Evolutionary conservation across 2,329 filamentous ascomycete species (phyloP).

Genomic region (Fusarium torreyae): DNA sequence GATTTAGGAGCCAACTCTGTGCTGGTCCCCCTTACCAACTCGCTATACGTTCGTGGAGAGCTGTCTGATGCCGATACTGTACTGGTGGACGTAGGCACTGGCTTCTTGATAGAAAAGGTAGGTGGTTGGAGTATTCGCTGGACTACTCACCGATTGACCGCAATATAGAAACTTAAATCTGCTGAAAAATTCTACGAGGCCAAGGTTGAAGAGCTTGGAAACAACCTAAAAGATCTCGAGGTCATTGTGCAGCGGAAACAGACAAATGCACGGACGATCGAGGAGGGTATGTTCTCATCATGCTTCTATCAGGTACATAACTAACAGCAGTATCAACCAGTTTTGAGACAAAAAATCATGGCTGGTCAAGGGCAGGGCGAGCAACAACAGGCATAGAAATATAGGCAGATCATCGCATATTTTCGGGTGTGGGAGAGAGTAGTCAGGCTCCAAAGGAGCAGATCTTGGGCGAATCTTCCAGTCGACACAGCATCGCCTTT

Average conservation of each 20-base stretch:
- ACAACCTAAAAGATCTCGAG: conserved; percentile 71
- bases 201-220: conserved; percentile 68
- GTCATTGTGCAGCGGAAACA: conserved; percentile 78
- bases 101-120: conserved; percentile 95
- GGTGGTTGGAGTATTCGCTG: background rate
- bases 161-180: conserved; percentile 64
- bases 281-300: conserved; percentile 76
- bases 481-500: conserved; percentile 21
- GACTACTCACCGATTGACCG: conserved; percentile 30
- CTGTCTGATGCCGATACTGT: conserved; percentile 82
- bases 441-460: conserved; percentile 13
- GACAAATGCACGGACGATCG: conserved; percentile 86
- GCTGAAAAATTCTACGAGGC: conserved; percentile 70
- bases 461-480: conserved; percentile 1
- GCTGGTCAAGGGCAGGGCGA: conserved; percentile 52
- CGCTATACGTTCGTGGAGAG: conserved; percentile 90
- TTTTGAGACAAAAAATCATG: conserved; percentile 63
- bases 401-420: background rate
- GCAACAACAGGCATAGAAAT: conserved; percentile 40
- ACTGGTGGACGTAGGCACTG: conserved; percentile 92
- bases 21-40: conserved; percentile 94
- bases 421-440: conserved; percentile 9
- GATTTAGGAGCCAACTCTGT: conserved; percentile 67
- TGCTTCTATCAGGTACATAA: conserved; percentile 41
- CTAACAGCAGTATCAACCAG: conserved; percentile 51